A percentile compares a stretch with the other conserved stretches of the same genome.
phyloP scores from a whole-genome alignment of 129 eudicot species.

The Escallonia herrerae region DNA sequence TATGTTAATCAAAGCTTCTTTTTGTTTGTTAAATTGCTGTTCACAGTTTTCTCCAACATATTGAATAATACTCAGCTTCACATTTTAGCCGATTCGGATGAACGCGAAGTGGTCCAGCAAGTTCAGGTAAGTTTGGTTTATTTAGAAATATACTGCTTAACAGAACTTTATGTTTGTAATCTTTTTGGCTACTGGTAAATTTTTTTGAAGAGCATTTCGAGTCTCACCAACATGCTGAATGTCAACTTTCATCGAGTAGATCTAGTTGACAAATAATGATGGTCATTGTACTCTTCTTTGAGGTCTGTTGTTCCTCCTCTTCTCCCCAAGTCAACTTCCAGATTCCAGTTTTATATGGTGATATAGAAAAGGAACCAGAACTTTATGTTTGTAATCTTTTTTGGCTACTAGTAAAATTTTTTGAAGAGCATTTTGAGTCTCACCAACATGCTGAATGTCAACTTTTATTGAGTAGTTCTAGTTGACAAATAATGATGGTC shows the following conservation, averaged over 20 bases:
- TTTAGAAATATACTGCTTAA: neutral
- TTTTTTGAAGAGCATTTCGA: slow-evolving; percentile 1
- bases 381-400: neutral
- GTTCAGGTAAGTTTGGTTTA: slow-evolving; percentile 56
- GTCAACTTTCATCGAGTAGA: too few species aligned
- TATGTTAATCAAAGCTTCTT: slow-evolving; percentile 9
- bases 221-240: too few species aligned
- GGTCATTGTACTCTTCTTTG: too few species aligned
- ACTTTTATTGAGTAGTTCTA: too few species aligned
- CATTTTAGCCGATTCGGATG: slow-evolving; percentile 95
- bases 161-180: neutral
- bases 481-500: too few species aligned
- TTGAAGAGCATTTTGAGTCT: neutral
- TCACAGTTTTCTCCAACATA: slow-evolving; percentile 87
- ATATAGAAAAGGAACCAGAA: neutral
- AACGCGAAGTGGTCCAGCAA: slow-evolving; percentile 95
- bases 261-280: too few species aligned
- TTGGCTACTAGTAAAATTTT: neutral
- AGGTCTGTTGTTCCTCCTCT: too few species aligned
- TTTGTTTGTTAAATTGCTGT: slow-evolving; percentile 12
- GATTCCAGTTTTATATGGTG: too few species aligned
- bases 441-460: too few species aligned
- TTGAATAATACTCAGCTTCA: slow-evolving; percentile 90
- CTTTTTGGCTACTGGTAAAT: neutral
- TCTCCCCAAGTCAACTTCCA: too few species aligned